Conservation (phyloP, 116 monocot species). For the Zostera marina region DNA sequence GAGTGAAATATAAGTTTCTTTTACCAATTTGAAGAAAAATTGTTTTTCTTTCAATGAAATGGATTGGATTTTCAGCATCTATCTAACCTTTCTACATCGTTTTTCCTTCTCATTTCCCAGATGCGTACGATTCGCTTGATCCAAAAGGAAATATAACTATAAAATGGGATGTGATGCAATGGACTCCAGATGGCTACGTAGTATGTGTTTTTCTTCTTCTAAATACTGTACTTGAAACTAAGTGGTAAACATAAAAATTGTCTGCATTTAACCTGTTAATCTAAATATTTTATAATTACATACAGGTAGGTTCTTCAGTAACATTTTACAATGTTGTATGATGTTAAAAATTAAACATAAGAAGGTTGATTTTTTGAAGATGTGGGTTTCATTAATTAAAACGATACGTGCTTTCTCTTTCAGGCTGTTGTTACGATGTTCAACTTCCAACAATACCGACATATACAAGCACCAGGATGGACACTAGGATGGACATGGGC, state of each 20-base stretch:
- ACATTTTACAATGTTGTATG: too few species aligned
- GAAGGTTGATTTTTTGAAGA: neutral
- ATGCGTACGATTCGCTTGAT: conserved; percentile 86
- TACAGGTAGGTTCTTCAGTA: too few species aligned
- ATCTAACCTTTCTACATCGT: neutral
- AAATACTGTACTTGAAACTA: too few species aligned
- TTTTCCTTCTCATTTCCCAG: conserved; percentile 18
- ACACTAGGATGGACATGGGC: conserved; percentile 68
- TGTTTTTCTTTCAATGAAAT: neutral
- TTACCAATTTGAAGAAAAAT: too few species aligned
- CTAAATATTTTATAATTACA: too few species aligned
- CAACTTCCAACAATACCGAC: conserved; percentile 80
- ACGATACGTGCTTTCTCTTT: neutral
- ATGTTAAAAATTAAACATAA: too few species aligned
- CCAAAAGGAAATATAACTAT: conserved; percentile 90
- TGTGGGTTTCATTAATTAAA: neutral
- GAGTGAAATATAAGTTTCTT: too few species aligned
- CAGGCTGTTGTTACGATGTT: conserved; percentile 71
- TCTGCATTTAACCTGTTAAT: too few species aligned
- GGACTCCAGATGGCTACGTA: conserved; percentile 90
- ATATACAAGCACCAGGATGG: conserved; percentile 85
- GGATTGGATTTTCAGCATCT: too few species aligned
- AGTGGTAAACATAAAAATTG: too few species aligned
- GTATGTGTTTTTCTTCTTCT: conserved; percentile 33
- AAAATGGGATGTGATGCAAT: conserved; percentile 86